Percentiles rank a stretch among this genome's conserved stretches.
phyloP scores from a whole-genome alignment of 805 yeast species.

The Vanderwaltozyma polyspora region DNA sequence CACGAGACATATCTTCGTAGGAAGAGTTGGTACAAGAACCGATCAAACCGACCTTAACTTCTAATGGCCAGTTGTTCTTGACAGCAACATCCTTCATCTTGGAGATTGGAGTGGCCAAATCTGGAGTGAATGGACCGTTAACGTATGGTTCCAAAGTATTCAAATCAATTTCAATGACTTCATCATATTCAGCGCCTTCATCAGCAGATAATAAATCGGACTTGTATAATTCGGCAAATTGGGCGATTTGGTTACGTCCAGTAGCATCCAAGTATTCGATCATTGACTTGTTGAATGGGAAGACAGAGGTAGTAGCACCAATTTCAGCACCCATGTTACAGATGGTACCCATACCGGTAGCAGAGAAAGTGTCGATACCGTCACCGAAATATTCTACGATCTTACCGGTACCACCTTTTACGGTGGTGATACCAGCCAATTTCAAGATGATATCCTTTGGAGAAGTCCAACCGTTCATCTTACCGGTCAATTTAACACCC shows the following conservation, averaged over 20 bases:
- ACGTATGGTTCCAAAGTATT: slow-evolving; percentile 87
- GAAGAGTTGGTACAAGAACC: slow-evolving; percentile 99
- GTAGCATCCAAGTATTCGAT: slow-evolving; percentile 79
- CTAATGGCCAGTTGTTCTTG: slow-evolving; percentile 84
- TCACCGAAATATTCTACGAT: slow-evolving; percentile 95
- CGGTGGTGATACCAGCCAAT: slow-evolving; percentile 89
- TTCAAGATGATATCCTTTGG: slow-evolving; percentile 93
- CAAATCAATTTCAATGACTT: slow-evolving; percentile 82
- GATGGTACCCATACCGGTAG: slow-evolving; percentile 99
- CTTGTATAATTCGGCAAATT: slow-evolving; percentile 63
- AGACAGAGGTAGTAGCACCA: slow-evolving; percentile 95
- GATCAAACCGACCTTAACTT: slow-evolving; percentile 86
- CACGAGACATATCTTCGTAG: slow-evolving; percentile 95
- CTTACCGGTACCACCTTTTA: slow-evolving; percentile 96
- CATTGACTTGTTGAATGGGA: slow-evolving; percentile 93
- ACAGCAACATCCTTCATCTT: slow-evolving; percentile 74
- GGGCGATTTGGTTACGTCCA: slow-evolving; percentile 73
- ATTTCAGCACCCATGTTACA: slow-evolving; percentile 99
- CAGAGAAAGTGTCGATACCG: slow-evolving; percentile 83
- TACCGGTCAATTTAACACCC: slow-evolving; percentile 91
- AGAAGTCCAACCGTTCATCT: slow-evolving; percentile 88
- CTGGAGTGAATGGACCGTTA: slow-evolving; percentile 98
- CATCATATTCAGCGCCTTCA: slow-evolving; percentile 87
- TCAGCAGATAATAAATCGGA: slow-evolving; percentile 71
- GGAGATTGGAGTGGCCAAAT: slow-evolving; percentile 90